These are phyloP conservation scores for Cucurbita ficifolia DNA, from an alignment of 306 rosid genomes.

Conservation along the genomic window DNA sequence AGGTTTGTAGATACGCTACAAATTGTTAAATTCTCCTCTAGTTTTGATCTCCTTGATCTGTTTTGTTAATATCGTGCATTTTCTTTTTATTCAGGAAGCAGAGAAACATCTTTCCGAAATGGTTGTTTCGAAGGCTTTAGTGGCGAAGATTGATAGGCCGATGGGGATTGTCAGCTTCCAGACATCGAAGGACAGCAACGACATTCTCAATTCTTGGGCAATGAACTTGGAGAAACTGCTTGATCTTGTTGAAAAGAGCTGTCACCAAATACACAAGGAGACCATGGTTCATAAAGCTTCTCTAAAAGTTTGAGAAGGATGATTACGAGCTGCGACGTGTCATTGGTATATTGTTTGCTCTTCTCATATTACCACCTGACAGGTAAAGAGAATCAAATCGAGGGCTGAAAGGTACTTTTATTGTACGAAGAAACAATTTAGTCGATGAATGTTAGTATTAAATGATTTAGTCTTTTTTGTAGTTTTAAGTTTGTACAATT, in stretches of 20 bases:
- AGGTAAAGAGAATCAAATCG: background rate
- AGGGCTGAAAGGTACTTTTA: too few species aligned
- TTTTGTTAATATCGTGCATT: background rate
- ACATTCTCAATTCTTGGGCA: slow-evolving; percentile 79
- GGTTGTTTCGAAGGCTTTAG: slow-evolving; percentile 92
- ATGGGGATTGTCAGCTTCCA: slow-evolving; percentile 73
- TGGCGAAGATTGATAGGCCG: slow-evolving; percentile 91
- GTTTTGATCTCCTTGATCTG: background rate
- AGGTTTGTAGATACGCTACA: background rate
- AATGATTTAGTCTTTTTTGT: background rate
- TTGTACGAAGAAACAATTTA: background rate
- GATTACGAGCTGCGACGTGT: background rate
- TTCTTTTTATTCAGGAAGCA: slow-evolving; percentile 43
- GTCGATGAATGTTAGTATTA: background rate
- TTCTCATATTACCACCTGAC: background rate
- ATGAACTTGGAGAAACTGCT: slow-evolving; percentile 85
- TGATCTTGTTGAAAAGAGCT: slow-evolving; percentile 92
- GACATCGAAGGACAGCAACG: slow-evolving; percentile 78
- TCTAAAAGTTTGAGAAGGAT: slow-evolving; percentile 37
- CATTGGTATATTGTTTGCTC: background rate
- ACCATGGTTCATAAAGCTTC: slow-evolving; percentile 89
- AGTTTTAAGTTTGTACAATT: background rate
- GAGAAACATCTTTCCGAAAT: slow-evolving; percentile 96
- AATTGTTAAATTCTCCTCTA: background rate
- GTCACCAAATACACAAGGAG: slow-evolving; percentile 97